Conservation (phyloP, 768 basidiomycete species). For the Pleurotus tuber-regium region DNA sequence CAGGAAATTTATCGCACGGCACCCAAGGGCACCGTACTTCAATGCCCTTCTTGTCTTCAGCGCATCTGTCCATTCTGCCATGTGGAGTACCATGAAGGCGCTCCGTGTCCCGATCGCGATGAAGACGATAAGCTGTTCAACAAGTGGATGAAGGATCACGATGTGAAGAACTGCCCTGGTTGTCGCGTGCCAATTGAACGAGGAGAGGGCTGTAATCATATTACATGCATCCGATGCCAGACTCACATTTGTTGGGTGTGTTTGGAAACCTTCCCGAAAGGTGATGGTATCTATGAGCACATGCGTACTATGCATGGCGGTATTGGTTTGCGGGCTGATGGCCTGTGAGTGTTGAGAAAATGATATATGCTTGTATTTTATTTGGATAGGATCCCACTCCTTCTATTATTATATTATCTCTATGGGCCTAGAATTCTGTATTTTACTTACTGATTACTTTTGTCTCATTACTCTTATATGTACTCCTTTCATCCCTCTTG, state of each 20-base stretch:
- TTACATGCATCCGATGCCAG: constrained; percentile 72
- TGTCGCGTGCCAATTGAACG: constrained; percentile 74
- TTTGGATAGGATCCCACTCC: neutral
- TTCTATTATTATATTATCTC: neutral
- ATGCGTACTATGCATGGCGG: constrained; percentile 70
- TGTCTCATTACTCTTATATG: too few species aligned
- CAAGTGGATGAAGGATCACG: constrained; percentile 59
- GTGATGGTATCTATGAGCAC: constrained; percentile 74
- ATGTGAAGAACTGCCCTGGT: constrained; percentile 73
- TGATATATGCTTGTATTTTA: constrained; percentile 19
- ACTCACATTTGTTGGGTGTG: constrained; percentile 85
- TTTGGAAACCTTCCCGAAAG: constrained; percentile 62
- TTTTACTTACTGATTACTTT: too few species aligned
- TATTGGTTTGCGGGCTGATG: constrained; percentile 39
- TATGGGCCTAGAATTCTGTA: too few species aligned
- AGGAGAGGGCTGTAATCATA: constrained; percentile 76
- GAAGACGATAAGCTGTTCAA: constrained; percentile 58
- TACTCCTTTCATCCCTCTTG: too few species aligned
- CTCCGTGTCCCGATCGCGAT: constrained; percentile 55
- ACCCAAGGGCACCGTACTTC: constrained; percentile 40
- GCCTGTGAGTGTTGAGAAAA: constrained; percentile 15
- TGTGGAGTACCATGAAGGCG: constrained; percentile 60
- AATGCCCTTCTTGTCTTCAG: constrained; percentile 54
- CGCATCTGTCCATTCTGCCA: constrained; percentile 56
- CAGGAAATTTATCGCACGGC: constrained; percentile 65